Evolutionary conservation across 2,329 filamentous ascomycete species (phyloP), one percentile per base, ranked within the genome.

Genomic region (Biscogniauxia sp.): DNA sequence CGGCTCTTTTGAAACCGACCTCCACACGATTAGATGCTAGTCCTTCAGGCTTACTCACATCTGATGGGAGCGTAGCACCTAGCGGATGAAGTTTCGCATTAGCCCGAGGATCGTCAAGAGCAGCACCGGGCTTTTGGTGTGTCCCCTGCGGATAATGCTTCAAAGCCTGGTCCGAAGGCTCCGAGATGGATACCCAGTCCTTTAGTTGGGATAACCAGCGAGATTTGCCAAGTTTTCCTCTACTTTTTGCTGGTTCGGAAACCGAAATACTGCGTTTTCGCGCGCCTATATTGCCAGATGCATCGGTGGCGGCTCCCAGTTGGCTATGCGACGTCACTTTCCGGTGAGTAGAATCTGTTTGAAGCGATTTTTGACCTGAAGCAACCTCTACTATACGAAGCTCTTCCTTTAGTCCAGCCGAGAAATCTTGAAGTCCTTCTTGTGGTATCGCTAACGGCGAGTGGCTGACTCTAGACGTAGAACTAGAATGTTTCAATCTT

Each of bases 141-240:
- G 75, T 72, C 15, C 76, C 74, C 56, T 73, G 76, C 65, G 77
- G 80, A 63, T 82, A 79, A 15, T 78, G 69, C 64, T 78, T 80
- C 64, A 82, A 73, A 1, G 80, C 82, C 52, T 81, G 78, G 1
- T 75, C 74, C 0, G 82, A 83, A 11, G 82, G 82, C 63, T 84
- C 82, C 54, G 77, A 80, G 20, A 77, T 74, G 1, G 75, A 74
- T 7, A 83, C 68, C 82, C 82, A 84, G 52, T 74, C 76, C 61
- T 80, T 84, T 54, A 82, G 68, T 26, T 79, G 76, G 6, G 71
- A 71, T 20, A 81, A 59, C 77, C 80, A 82, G 45, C 70, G 66
- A n/a, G 58, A 55, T 61, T 70, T 74, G 45, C 62, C 58, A 51
- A 74, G 72, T 56, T 71, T 73, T 19, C 53, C 58, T 57, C 72